Percentiles rank a stretch among this genome's conserved stretches.
phyloP scores from a whole-genome alignment of 139 green algal genomes.

The Picochlorum sp. region DNA sequence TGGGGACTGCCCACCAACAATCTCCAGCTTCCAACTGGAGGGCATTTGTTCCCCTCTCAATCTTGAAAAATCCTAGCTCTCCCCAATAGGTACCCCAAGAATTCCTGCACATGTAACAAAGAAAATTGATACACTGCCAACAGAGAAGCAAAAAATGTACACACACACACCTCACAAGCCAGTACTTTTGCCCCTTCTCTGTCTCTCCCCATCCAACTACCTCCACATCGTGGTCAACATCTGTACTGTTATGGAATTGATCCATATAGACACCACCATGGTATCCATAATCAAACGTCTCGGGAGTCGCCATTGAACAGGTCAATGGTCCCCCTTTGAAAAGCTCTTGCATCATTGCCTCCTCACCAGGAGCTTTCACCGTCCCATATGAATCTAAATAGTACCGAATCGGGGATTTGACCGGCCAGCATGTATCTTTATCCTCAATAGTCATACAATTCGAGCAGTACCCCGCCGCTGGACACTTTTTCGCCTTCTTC shows the following conservation, averaged over 20 bases:
- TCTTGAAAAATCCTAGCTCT: slow-evolving; percentile 42
- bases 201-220: slow-evolving; percentile 46
- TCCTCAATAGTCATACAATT: slow-evolving; percentile 49
- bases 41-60: slow-evolving; percentile 39
- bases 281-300: slow-evolving; percentile 46
- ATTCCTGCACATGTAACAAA: slow-evolving; percentile 18
- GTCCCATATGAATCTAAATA: slow-evolving; percentile 29
- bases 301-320: slow-evolving; percentile 39
- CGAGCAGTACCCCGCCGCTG: slow-evolving; percentile 30
- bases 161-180: slow-evolving; percentile 3
- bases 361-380: slow-evolving; percentile 13
- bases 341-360: slow-evolving; percentile 41
- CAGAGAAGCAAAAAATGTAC: too few species aligned
- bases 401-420: slow-evolving; percentile 43
- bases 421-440: slow-evolving; percentile 41
- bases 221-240: slow-evolving; percentile 49
- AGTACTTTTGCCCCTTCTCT: slow-evolving; percentile 1
- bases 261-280: slow-evolving; percentile 24
- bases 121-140: too few species aligned
- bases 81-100: slow-evolving; percentile 56
- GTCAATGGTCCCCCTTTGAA: slow-evolving; percentile 31
- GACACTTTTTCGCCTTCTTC: slow-evolving; percentile 32
- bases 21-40: slow-evolving; percentile 41
- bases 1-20: slow-evolving; percentile 41
- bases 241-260: slow-evolving; percentile 18